Evolutionary conservation across 2,329 filamentous ascomycete genomes (phyloP).

Genomic region (Fusarium equiseti): DNA sequence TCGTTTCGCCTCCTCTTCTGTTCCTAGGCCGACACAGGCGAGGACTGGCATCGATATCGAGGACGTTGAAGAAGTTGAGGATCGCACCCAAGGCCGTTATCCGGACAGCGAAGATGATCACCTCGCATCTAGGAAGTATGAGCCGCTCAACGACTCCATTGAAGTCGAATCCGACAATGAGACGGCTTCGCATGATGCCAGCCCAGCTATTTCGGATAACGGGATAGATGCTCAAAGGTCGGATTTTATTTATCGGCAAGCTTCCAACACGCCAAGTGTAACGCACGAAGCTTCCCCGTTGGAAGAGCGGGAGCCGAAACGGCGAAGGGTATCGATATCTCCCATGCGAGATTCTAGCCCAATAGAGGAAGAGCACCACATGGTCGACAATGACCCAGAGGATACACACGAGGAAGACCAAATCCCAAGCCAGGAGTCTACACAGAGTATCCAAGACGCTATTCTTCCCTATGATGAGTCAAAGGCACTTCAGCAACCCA

Average conservation of each 20-base stretch:
- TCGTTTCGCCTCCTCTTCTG: slow-evolving; percentile 54
- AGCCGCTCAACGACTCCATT: slow-evolving; percentile 44
- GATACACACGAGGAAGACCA: slow-evolving; percentile 3
- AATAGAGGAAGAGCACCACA: background rate
- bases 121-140: slow-evolving; percentile 17
- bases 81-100: slow-evolving; percentile 22
- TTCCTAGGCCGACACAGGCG: slow-evolving; percentile 47
- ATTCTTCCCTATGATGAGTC: slow-evolving; percentile 31
- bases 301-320: slow-evolving; percentile 44
- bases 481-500: slow-evolving; percentile 50
- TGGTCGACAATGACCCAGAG: background rate
- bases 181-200: slow-evolving; percentile 31
- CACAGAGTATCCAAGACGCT: slow-evolving; percentile 27
- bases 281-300: slow-evolving; percentile 17
- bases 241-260: slow-evolving; percentile 19
- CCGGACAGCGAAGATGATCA: slow-evolving; percentile 9
- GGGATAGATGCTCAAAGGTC: slow-evolving; percentile 3
- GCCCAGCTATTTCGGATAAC: slow-evolving; percentile 6
- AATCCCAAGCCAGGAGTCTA: slow-evolving; percentile 22
- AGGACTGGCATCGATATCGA: slow-evolving; percentile 48
- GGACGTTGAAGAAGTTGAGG: slow-evolving; percentile 51
- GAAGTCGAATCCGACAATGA: slow-evolving; percentile 47
- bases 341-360: slow-evolving; percentile 36
- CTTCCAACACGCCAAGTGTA: slow-evolving; percentile 4
- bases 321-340: slow-evolving; percentile 48